These are phyloP conservation scores for Centella asiatica DNA, from an alignment of 129 eudicot species.

Conservation along the genomic window DNA sequence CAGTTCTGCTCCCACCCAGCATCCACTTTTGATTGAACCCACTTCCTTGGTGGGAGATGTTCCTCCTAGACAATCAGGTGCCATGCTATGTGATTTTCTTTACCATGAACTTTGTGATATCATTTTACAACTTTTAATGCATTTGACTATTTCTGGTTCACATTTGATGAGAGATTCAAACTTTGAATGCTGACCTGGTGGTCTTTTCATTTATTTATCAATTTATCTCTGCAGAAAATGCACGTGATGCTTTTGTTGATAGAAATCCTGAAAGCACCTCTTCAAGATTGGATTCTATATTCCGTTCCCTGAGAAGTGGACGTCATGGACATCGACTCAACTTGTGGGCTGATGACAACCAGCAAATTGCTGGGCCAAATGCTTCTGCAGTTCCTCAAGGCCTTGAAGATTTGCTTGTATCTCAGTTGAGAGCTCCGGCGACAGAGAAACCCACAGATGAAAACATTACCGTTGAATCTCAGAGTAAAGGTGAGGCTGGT, in stretches of 20 bases:
- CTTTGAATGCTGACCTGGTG: not conserved
- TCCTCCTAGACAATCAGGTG: constrained; percentile 66
- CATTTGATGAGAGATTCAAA: too few relatives aligned
- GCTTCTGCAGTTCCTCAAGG: constrained; percentile 78
- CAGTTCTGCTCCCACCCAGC: constrained; percentile 50
- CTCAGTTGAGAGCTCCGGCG: constrained; percentile 57
- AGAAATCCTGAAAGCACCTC: constrained; percentile 55
- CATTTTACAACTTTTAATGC: not conserved
- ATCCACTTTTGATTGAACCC: constrained; percentile 82
- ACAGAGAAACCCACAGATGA: constrained; percentile 54
- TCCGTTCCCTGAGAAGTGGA: constrained; percentile 76
- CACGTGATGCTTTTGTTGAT: constrained; percentile 47
- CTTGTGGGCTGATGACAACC: constrained; percentile 77
- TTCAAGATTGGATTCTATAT: constrained; percentile 67
- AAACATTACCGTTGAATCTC: constrained; percentile 33
- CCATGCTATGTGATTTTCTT: not conserved
- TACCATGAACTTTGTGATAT: not conserved
- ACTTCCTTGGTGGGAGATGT: constrained; percentile 40
- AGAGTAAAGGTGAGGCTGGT: constrained; percentile 37
- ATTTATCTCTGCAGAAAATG: constrained; percentile 38
- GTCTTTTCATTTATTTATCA: not conserved
- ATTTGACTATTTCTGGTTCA: too few relatives aligned
- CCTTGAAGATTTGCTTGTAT: constrained; percentile 77
- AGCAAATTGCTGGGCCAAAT: constrained; percentile 64
- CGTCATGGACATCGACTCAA: constrained; percentile 77